Base-by-base conservation (phyloP, 2,329 filamentous ascomycete species). In the Eutypella sp. region DNA sequence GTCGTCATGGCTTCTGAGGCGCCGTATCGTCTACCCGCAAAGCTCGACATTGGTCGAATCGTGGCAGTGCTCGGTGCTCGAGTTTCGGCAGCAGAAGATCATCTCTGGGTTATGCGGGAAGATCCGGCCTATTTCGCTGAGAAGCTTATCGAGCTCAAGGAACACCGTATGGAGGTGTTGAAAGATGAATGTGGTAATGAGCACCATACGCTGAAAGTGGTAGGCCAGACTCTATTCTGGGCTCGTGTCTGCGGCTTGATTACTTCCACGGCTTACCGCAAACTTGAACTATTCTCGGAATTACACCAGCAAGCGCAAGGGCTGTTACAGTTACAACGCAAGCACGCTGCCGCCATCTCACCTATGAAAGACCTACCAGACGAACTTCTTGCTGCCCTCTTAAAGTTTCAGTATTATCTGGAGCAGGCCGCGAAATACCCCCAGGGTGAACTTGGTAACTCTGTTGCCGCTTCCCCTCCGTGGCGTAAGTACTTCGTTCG, bases 51-150 rank as follows among this genome's bases (percentile, higher is more conserved):
- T 1, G 50, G 41, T 0, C 66, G 68, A 0, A 61, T 83, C 0
- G 61, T 68, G 33, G 56, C 61, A 2, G 53, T 82, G 4, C 60
- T 79, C 1, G 57, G 55, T 2, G 73, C 74, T 0, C 70, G 65
- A 48, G 53, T 53, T 0, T 55, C 64, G 0, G 66, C 67, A 3
- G 69, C 70, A 1, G 70, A 78, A 45, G 78, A 83, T 57, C 75
- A 82, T 51, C 37, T 81, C 0, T 78, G 71, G 70, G 54, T 68
- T 0, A 61, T 84, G 3, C 69, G 79, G 7, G 79, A 84, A 52
- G 81, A 84, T 54, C 79, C 79, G 0, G 61, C 61, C 1, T 82
- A 81, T 59, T 83, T 82, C 50, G 59, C 66, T 4, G 64, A 75
- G 2, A 45, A 60, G 1, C 37, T 79, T 1, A 49, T 56, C 8